These are phyloP conservation scores for Phaeolepiota aurea DNA, from an alignment of 768 basidiomycete genomes.

Conservation along the genomic window DNA sequence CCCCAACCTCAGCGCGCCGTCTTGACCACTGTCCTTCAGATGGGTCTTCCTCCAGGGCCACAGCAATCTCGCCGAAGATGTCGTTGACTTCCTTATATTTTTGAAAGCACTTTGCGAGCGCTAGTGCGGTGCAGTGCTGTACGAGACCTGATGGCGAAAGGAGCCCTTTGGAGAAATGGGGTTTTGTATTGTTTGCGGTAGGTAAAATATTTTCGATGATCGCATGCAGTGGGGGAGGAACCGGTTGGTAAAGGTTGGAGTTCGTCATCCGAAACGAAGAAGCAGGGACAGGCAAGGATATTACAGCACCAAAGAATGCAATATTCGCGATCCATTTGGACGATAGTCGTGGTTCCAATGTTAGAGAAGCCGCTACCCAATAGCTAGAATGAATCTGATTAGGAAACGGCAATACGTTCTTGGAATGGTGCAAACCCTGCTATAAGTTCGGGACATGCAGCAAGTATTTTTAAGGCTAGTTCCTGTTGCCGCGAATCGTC, in stretches of 20 bases:
- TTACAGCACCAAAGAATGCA: slow-evolving; percentile 68
- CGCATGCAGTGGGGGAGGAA: slow-evolving; percentile 63
- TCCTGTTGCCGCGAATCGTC: slow-evolving; percentile 85
- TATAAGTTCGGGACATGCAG: slow-evolving; percentile 81
- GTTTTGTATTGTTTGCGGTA: slow-evolving; percentile 57
- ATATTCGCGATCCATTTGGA: slow-evolving; percentile 91
- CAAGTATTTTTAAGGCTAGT: slow-evolving; percentile 71
- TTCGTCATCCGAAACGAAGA: slow-evolving; percentile 50
- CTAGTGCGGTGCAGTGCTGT: slow-evolving; percentile 77
- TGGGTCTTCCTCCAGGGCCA: slow-evolving; percentile 52
- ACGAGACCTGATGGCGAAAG: slow-evolving; percentile 67
- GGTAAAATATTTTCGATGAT: slow-evolving; percentile 81
- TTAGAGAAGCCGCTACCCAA: slow-evolving; percentile 60
- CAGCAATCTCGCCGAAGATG: slow-evolving; percentile 38
- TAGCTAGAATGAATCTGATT: no score
- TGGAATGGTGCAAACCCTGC: slow-evolving; percentile 54
- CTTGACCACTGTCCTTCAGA: slow-evolving; percentile 67
- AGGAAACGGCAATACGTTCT: no score
- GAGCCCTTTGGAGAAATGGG: slow-evolving; percentile 75
- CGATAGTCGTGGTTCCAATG: slow-evolving; percentile 79
- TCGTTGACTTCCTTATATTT: slow-evolving; percentile 57
- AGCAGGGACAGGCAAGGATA: slow-evolving; percentile 68
- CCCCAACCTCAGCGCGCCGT: slow-evolving; percentile 59
- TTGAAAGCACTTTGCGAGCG: slow-evolving; percentile 63
- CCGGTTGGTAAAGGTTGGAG: slow-evolving; percentile 46